phyloP scores from a whole-genome alignment of 805 yeast genomes.

The Candida qinlingensis region DNA sequence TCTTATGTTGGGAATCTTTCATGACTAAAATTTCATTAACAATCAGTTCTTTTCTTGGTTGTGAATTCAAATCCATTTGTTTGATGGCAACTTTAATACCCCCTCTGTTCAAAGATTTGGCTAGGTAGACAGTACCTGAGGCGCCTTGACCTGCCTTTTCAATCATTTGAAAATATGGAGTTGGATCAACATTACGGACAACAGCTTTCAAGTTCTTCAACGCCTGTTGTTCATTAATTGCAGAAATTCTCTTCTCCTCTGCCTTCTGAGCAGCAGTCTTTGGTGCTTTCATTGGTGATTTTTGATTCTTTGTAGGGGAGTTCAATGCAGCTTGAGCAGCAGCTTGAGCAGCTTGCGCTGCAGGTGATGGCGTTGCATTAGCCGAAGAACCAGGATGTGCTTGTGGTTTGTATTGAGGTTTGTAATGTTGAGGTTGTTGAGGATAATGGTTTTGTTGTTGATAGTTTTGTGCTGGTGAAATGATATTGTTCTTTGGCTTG shows the following conservation, averaged over 20 bases:
- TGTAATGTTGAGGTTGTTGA: conserved; percentile 1
- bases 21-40: conserved; percentile 94
- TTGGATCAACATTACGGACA: conserved; percentile 82
- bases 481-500: neutral
- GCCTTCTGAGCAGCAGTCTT: conserved; percentile 30
- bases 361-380: neutral
- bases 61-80: conserved; percentile 88
- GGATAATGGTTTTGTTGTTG: neutral
- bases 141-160: conserved; percentile 98
- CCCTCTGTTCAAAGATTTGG: conserved; percentile 52
- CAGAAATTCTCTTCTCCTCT: conserved; percentile 48
- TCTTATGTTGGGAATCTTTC: conserved; percentile 92
- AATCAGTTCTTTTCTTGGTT: conserved; percentile 91
- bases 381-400: neutral
- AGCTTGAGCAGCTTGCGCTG: conserved; percentile 24
- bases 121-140: conserved; percentile 89
- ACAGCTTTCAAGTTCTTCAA: conserved; percentile 77
- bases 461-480: conserved; percentile 2
- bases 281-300: conserved; percentile 13
- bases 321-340: conserved; percentile 33
- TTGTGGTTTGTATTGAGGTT: conserved; percentile 8
- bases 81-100: conserved; percentile 85
- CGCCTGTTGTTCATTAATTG: conserved; percentile 82
- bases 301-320: conserved; percentile 10
- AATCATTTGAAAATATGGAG: conserved; percentile 67